Base-by-base conservation (phyloP, 441 rosid genomes). In the Erysimum cheiri region DNA sequence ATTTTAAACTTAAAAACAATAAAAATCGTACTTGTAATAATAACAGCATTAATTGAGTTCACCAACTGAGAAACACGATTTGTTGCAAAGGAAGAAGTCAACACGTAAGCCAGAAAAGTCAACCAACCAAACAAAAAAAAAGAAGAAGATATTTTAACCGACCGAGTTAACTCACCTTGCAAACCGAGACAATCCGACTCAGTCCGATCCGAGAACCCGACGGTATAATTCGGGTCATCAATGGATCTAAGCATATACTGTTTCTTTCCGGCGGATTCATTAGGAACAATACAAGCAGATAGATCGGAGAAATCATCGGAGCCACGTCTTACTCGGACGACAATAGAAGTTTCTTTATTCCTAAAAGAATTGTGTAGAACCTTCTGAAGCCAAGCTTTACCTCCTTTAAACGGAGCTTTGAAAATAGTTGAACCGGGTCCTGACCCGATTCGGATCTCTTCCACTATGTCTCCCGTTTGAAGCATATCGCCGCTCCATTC, bases 401-500 rank as follows among this genome's bases (percentile, higher is more conserved):
- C 98, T 78, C 87, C 89, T 85, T 87, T 89, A 50, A 91, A 93
- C 65, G 98, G 98, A 59, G 97, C 80, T 58, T 74, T 78, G 79
- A 80, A 36, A 14, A 66, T 4, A 36, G 66, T 81, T 6, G 84
- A 83, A 56, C 83, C 82, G 48, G 81, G 85, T 15, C 87, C 85
- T 17, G 85, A 74, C 15, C 90, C 90, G 50, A 93, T 85, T 36
- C 79, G 72, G 44, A 93, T 81, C 73, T 93, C 97, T 71, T 91
- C 98, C 0, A 93, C 98, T 74, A 93, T 87, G 69, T 93, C 98
- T 10, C 97, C 98, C 0, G 96, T 91, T 64, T 93, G 96, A 53
- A 91, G 93, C 93, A 88, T 88, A 71, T 91, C 98, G 11, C 85
- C 86, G 66, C 96, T 85, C 98, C 98, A 91, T 74, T 93, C 98